Evolutionary conservation across 768 basidiomycete species (phyloP), one percentile per base, ranked within the genome.

Genomic region (Boletus subcaerulescens): DNA sequence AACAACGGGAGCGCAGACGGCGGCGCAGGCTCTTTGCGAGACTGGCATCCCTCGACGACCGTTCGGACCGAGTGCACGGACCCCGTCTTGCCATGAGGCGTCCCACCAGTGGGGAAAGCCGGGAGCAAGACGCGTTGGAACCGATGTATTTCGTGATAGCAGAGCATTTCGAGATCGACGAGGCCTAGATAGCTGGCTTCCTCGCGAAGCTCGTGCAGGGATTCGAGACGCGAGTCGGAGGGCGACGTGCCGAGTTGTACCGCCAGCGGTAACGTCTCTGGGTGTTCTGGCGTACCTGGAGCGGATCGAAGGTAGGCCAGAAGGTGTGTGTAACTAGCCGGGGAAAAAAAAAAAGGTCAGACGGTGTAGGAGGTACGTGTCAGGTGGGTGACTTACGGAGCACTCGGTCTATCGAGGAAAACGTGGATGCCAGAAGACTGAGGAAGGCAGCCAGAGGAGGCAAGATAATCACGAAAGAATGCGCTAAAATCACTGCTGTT

Each of bases 101-200:
- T 63, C 20, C 78, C 81, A 18, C 79, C 75, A 35, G 33, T 6
- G 33, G 33, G 14, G 55, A 76, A 79, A 18, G 53, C 57, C 41
- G 62, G 42, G 17, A 73, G 61, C 47, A 74, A 68, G 26, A 75
- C 65, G 29, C 70, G 74, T 46, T 80, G 80, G 26, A 77, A 76
- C 29, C 77, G 75, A 18, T 79, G 77, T 36, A 91, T 77, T 71
- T 92, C 88, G 17, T 84, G 82, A 9, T 72, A 70, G 64, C 91
- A 92, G 2, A 93, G 77, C 57, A 76, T 78, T 56, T 81, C 75
- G 17, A 93, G 77, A 43, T 78, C 79, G 0, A 78, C 77, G 49
- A 93, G 82, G 26, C 81, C 83, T n/a, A 93, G 81, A 64, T 84
- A 91, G 40, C 75, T 74, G 2, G 91, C 87, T 65, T 93, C 91